Evolutionary conservation across 192 early-diverging fungal genomes (phyloP), one percentile per base, ranked within the genome.

Genomic region (Oehlia diaphana): DNA sequence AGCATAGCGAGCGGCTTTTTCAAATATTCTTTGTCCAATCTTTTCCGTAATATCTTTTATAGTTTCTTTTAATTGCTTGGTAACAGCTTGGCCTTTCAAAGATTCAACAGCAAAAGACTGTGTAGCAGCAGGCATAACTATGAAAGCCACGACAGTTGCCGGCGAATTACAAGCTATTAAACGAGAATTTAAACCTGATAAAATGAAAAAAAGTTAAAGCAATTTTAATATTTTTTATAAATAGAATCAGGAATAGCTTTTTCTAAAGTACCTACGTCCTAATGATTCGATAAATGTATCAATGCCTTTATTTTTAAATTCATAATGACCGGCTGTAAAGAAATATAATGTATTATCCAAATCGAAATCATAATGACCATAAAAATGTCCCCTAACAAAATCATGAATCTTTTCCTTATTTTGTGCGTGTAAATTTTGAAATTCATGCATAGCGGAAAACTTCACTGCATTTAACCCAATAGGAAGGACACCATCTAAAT

Each of bases 381-480:
- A 97, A 80, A 99, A 99, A 84, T 99, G 97, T 31, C 97, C 97
- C 61, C 95, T 92, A 49, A 98, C 93, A 90, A 99, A 99, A 82
- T 96, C 93, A 86, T 96, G 91, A 86, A 98, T 99, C 79, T 94
- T 94, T 68, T 96, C 96, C 84, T 99, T 99, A 83, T 89, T 90
- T 35, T 93, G 84, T 67, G 96, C 95, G 82, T 99, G 97, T 83
- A 97, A 80, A 86, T 99, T 99, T 84, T 99, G 97, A 89, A 99
- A 99, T 87, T 99, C 96, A 85, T 99, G 97, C 87, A 96, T 92
- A 14, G 96, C 97, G 6, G 90, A 91, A 90, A 99, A 97, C 87
- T 99, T 99, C 67, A 99, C 93, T 12, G 98, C 95, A 81, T 97
- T 97, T 53, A 99, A 85, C 44, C 97, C 96, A 82, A 98, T 99